phyloP scores from a whole-genome alignment of 768 basidiomycete genomes.

The Boletus rubropictus region DNA sequence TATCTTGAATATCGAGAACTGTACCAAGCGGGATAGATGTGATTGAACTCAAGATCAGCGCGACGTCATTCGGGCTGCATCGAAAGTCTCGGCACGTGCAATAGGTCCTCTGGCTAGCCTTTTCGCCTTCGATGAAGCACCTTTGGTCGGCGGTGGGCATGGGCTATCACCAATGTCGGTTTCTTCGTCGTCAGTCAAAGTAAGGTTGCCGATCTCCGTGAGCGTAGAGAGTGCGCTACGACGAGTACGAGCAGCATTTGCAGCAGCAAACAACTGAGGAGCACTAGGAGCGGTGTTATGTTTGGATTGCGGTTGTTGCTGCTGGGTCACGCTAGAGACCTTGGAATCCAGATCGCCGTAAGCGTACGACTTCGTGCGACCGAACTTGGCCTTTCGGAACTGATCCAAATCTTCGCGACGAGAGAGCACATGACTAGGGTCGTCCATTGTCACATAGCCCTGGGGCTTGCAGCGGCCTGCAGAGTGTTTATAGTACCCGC shows the following conservation, averaged over 20 bases:
- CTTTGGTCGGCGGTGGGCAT: constrained; percentile 74
- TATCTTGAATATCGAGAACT: constrained; percentile 1
- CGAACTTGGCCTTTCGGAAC: constrained; percentile 84
- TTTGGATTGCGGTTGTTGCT: constrained; percentile 44
- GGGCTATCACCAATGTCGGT: constrained; percentile 81
- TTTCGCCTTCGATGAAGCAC: constrained; percentile 50
- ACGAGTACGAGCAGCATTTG: constrained; percentile 60
- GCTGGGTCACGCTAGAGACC: constrained; percentile 31
- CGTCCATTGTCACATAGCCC: constrained; percentile 92
- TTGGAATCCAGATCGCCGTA: constrained; percentile 71
- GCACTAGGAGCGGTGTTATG: constrained; percentile 63
- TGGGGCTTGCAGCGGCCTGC: constrained; percentile 69
- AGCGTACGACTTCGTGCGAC: constrained; percentile 86
- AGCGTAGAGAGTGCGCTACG: constrained; percentile 60
- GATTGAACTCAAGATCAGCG: constrained; percentile 31
- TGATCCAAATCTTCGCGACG: constrained; percentile 86
- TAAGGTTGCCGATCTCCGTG: constrained; percentile 58
- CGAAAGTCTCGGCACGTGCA: constrained; percentile 64
- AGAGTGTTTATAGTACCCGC: constrained; percentile 71
- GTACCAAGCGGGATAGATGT: not conserved
- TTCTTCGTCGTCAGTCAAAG: constrained; percentile 68
- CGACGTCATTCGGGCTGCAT: constrained; percentile 48
- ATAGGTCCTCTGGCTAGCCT: constrained; percentile 47
- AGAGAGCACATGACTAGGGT: constrained; percentile 74
- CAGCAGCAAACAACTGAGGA: constrained; percentile 60